These are phyloP conservation scores for Nigrospora sphaerica DNA, from an alignment of 2,329 filamentous ascomycete species.

Conservation along the genomic window DNA sequence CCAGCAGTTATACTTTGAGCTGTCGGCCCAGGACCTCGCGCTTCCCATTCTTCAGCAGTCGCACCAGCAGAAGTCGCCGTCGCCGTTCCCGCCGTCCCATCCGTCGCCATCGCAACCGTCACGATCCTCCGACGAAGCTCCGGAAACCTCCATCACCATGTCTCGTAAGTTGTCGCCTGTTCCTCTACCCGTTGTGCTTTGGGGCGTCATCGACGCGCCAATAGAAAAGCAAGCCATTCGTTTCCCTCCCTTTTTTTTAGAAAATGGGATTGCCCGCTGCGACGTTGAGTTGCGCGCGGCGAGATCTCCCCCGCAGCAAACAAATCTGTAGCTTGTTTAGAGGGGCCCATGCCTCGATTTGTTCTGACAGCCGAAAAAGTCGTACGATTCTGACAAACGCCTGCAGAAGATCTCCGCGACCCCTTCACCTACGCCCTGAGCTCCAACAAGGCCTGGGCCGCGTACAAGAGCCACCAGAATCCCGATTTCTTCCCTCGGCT, in stretches of 20 bases:
- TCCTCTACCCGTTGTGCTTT: too few relatives aligned
- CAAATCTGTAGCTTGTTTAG: too few relatives aligned
- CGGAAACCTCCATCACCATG: background rate
- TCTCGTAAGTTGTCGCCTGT: background rate
- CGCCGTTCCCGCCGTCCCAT: background rate
- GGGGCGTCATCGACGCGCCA: too few relatives aligned
- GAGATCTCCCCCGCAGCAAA: too few relatives aligned
- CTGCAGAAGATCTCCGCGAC: conserved; percentile 34
- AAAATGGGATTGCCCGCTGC: too few relatives aligned
- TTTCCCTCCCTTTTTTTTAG: too few relatives aligned
- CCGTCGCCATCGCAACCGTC: background rate
- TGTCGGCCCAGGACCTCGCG: conserved; percentile 1
- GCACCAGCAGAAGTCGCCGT: background rate
- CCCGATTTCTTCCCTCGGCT: conserved; percentile 65
- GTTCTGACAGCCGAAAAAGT: background rate
- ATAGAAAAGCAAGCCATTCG: too few relatives aligned
- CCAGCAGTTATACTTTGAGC: conserved; percentile 1
- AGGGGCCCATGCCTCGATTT: too few relatives aligned
- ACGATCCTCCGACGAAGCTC: background rate
- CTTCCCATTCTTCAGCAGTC: background rate
- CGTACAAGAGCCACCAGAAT: conserved; percentile 56
- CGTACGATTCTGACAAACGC: background rate
- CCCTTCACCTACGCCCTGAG: conserved; percentile 55
- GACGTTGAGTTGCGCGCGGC: too few relatives aligned
- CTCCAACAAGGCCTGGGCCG: conserved; percentile 65